Evolutionary conservation across 1,284 basidiomycete genomes (phyloP), one percentile per base, ranked within the genome.

Genomic region (Naganishia sp.): DNA sequence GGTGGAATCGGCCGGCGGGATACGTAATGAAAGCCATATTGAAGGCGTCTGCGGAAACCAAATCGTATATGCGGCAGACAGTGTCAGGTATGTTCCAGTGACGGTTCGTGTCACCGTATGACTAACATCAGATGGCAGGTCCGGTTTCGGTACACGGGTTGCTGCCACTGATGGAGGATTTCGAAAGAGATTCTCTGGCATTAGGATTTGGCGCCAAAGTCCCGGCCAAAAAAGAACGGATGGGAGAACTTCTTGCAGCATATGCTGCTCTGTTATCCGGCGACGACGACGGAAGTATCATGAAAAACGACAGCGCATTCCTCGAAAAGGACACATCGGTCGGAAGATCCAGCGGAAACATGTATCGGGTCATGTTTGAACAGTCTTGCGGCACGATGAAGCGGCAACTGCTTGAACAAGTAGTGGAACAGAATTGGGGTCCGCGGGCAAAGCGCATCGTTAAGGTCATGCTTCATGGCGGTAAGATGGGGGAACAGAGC

Each of bases 401-500:
- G 74, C 82, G 85, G 71, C 85, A 85, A 21, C 82, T 95, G 15
- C 78, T 97, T 43, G 90, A 93, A 73, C 86, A 89, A 21, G 84
- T 94, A 31, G 86, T 94, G 43, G 83, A 88, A 71, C 90, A 94
- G 72, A 86, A 88, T 71, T 88, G 94, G 74, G 94, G 94, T n/a
- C 83, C 87, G 18, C 86, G 88, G 50, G 94, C 90, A 15, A 88
- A 94, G 2, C 84, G 94, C 43, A 88, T 98, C 61, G 81, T 98
- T 68, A 85, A 89, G 58, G 83, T 97, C 23, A 80, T 99, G 35
- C 79, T 91, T 57, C 87, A 89, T 64, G 88, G 88, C n/a, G 92
- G 92, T n/a, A 96, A 96, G 80, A 88, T 95, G 82, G 92, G 94
- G 69, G 95, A 98, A 79, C 94, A 95, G 76, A 92, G 94, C 82